Conservation (phyloP, 225 moss, liverwort and hornwort genomes). For the Sphagnum tenellum region DNA sequence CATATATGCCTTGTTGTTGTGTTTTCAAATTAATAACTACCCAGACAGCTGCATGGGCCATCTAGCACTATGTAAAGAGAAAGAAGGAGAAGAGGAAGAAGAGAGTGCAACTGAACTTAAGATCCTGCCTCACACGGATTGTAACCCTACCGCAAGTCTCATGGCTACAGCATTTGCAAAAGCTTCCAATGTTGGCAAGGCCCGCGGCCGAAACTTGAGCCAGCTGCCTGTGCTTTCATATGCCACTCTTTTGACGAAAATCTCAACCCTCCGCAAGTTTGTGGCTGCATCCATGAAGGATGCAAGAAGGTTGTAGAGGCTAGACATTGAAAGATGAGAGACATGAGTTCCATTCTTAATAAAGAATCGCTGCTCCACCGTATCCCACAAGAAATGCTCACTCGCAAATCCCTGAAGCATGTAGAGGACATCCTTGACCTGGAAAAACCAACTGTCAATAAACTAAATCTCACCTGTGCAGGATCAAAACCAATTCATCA, state of each 20-base stretch:
- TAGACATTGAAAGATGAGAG: slow-evolving; percentile 80
- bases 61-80: too few species aligned
- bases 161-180: slow-evolving; percentile 77
- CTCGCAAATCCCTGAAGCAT: slow-evolving; percentile 87
- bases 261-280: slow-evolving; percentile 73
- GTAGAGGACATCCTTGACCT: slow-evolving; percentile 87
- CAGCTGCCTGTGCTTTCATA: slow-evolving; percentile 61
- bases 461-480: neutral
- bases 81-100: neutral
- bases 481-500: neutral
- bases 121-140: neutral
- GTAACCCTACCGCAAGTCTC: slow-evolving; percentile 53
- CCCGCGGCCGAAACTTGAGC: slow-evolving; percentile 47
- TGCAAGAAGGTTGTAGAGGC: slow-evolving; percentile 70
- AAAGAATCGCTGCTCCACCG: slow-evolving; percentile 43
- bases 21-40: too few species aligned
- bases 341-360: slow-evolving; percentile 67
- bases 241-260: slow-evolving; percentile 61
- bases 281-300: slow-evolving; percentile 75
- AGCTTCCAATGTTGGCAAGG: slow-evolving; percentile 83
- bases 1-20: too few species aligned
- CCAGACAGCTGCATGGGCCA: too few species aligned
- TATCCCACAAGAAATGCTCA: slow-evolving; percentile 64
- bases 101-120: neutral
- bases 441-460: neutral